These are phyloP conservation scores for Naganishia kalamii DNA, from an alignment of 768 basidiomycete genomes.

Conservation along the genomic window DNA sequence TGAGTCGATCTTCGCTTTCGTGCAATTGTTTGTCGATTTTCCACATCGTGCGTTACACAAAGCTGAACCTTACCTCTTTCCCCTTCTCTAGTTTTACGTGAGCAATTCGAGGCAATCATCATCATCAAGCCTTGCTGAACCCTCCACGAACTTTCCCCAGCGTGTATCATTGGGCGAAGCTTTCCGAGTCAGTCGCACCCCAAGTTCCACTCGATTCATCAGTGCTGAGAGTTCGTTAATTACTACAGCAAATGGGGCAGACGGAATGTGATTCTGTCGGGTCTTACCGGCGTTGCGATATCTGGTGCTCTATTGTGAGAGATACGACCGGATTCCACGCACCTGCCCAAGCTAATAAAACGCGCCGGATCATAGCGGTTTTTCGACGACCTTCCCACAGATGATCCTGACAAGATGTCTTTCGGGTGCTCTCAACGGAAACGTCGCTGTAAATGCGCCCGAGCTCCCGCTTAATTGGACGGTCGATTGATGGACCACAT, in stretches of 20 bases:
- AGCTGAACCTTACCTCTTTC: constrained; percentile 6
- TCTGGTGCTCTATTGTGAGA: constrained; percentile 43
- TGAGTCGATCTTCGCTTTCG: constrained; percentile 44
- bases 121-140: background rate
- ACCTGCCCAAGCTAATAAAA: background rate
- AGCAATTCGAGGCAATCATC: background rate
- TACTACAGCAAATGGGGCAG: constrained; percentile 39
- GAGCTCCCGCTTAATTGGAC: too few species aligned
- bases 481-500: background rate
- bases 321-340: background rate
- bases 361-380: constrained; percentile 28
- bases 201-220: background rate
- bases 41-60: background rate
- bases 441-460: constrained; percentile 33
- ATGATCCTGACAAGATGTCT: constrained; percentile 41
- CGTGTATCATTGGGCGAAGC: constrained; percentile 46
- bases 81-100: constrained; percentile 7
- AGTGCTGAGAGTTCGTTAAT: background rate
- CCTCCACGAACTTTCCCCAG: constrained; percentile 21
- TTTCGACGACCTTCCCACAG: constrained; percentile 38
- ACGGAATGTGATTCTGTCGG: constrained; percentile 44
- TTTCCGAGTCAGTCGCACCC: constrained; percentile 40
- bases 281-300: constrained; percentile 40
- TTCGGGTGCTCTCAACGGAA: constrained; percentile 42
- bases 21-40: constrained; percentile 33